A percentile compares a stretch with the other conserved stretches of the same genome.
Evolutionary conservation across 2,329 filamentous ascomycete species (phyloP).

Genomic region (Grosmannia serpens): DNA sequence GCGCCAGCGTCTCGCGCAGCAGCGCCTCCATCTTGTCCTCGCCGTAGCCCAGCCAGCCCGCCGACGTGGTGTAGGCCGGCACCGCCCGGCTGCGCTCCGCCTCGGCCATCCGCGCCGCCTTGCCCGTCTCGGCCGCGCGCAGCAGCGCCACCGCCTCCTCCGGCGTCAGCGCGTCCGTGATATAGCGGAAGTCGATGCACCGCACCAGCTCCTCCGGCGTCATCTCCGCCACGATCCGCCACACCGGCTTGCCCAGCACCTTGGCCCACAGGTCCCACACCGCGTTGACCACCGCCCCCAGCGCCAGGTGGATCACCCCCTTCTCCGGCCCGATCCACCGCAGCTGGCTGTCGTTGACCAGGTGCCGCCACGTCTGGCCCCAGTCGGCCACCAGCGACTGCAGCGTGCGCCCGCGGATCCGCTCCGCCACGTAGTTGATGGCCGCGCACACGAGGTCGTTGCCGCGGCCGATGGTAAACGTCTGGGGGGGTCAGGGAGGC

Average conservation of each 20-base stretch:
- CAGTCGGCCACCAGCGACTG: conserved; percentile 68
- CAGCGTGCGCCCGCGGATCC: conserved; percentile 64
- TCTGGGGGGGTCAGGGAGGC: conserved; percentile 22
- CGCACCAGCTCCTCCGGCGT: conserved; percentile 73
- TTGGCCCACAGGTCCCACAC: conserved; percentile 97
- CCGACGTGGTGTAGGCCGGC: conserved; percentile 81
- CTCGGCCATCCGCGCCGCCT: conserved; percentile 60
- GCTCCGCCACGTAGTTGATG: conserved; percentile 66
- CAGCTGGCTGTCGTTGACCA: conserved; percentile 83
- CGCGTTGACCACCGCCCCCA: conserved; percentile 81
- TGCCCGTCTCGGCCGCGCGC: conserved; percentile 51
- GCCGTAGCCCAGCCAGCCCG: conserved; percentile 84
- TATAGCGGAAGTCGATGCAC: conserved; percentile 91
- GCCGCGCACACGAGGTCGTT: conserved; percentile 87
- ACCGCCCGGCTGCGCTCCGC: conserved; percentile 65
- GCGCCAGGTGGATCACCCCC: conserved; percentile 83
- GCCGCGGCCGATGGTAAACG: conserved; percentile 78
- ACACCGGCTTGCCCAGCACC: conserved; percentile 73
- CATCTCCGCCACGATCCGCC: conserved; percentile 85
- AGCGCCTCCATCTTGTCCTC: conserved; percentile 76
- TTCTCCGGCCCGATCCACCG: conserved; percentile 94
- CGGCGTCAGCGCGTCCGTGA: conserved; percentile 83
- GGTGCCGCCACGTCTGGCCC: conserved; percentile 81
- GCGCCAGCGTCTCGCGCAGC: conserved; percentile 59
- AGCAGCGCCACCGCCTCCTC: conserved; percentile 69